phyloP scores from a whole-genome alignment of 2,329 filamentous ascomycete species.

The Hypomyces rosellus region DNA sequence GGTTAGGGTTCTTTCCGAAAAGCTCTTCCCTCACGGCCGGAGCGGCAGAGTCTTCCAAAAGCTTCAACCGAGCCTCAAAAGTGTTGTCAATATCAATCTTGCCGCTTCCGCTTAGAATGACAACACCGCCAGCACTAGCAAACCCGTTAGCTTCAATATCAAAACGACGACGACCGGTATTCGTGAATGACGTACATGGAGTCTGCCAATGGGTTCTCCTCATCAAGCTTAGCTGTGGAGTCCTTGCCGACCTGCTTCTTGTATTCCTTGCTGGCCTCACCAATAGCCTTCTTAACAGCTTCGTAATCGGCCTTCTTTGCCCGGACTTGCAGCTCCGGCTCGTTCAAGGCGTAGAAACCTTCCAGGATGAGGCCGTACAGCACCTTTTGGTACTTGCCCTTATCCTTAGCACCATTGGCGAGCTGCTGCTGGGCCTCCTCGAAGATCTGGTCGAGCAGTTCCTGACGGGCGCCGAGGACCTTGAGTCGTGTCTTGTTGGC shows the following conservation, averaged over 20 bases:
- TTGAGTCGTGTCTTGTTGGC: slow-evolving; percentile 93
- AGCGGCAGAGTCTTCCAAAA: slow-evolving; percentile 79
- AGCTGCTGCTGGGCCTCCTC: slow-evolving; percentile 72
- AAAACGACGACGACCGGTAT: not conserved
- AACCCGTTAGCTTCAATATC: slow-evolving; percentile 16
- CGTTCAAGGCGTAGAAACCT: slow-evolving; percentile 80
- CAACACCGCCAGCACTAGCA: slow-evolving; percentile 71
- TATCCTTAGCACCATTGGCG: slow-evolving; percentile 56
- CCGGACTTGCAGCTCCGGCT: slow-evolving; percentile 68
- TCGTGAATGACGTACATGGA: slow-evolving; percentile 60
- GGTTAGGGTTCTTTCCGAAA: slow-evolving; percentile 92
- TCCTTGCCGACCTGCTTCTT: slow-evolving; percentile 71
- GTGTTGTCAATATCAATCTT: slow-evolving; percentile 99
- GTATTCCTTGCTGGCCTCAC: slow-evolving; percentile 73
- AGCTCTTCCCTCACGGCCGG: slow-evolving; percentile 79
- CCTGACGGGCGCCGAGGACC: slow-evolving; percentile 80
- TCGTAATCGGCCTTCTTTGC: slow-evolving; percentile 75
- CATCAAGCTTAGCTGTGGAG: slow-evolving; percentile 64
- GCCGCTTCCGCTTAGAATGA: slow-evolving; percentile 73
- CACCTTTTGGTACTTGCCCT: slow-evolving; percentile 66
- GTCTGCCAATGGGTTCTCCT: slow-evolving; percentile 71
- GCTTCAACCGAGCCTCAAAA: slow-evolving; percentile 79
- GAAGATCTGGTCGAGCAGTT: slow-evolving; percentile 86
- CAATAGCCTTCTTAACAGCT: slow-evolving; percentile 69
- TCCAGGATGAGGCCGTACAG: slow-evolving; percentile 81